Evolutionary conservation across 78 protist genomes (phyloP).

Genomic region (Polysphondylium violaceum): DNA sequence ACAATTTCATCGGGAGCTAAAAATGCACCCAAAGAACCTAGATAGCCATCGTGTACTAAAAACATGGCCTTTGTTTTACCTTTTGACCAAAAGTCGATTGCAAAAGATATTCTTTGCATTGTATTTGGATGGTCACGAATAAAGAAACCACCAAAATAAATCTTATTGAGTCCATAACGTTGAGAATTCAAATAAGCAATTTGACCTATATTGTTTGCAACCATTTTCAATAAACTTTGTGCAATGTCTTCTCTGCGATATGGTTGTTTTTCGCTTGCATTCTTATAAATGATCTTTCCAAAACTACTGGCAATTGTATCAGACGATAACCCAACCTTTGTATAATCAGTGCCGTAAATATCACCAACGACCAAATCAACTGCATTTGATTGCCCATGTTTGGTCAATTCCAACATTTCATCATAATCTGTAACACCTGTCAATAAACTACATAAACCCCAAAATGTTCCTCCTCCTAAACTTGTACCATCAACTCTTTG

Average conservation of each 20-base stretch:
- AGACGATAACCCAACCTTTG: slow-evolving; percentile 72
- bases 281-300: slow-evolving; percentile 66
- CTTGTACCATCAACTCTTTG: slow-evolving; percentile 94
- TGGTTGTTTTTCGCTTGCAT: not conserved
- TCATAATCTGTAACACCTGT: slow-evolving; percentile 86
- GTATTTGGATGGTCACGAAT: slow-evolving; percentile 86
- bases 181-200: slow-evolving; percentile 86
- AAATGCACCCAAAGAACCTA: slow-evolving; percentile 92
- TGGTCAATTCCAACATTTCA: slow-evolving; percentile 78
- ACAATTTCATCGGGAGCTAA: slow-evolving; percentile 53
- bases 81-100: slow-evolving; percentile 88
- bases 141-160: slow-evolving; percentile 92
- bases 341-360: slow-evolving; percentile 95
- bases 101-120: slow-evolving; percentile 77
- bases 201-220: slow-evolving; percentile 95
- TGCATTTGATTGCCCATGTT: slow-evolving; percentile 56
- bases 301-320: slow-evolving; percentile 88
- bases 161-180: slow-evolving; percentile 46
- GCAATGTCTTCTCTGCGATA: slow-evolving; percentile 71
- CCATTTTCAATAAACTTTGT: slow-evolving; percentile 86
- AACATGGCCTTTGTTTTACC: slow-evolving; percentile 88
- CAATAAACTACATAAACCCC: slow-evolving; percentile 91
- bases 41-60: slow-evolving; percentile 91
- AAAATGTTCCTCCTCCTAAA: slow-evolving; percentile 97
- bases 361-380: slow-evolving; percentile 98